A percentile compares a stretch with the other conserved stretches of the same genome.
Conservation (phyloP, 176 grass and related monocot genomes). For the Oryza coarctata region DNA sequence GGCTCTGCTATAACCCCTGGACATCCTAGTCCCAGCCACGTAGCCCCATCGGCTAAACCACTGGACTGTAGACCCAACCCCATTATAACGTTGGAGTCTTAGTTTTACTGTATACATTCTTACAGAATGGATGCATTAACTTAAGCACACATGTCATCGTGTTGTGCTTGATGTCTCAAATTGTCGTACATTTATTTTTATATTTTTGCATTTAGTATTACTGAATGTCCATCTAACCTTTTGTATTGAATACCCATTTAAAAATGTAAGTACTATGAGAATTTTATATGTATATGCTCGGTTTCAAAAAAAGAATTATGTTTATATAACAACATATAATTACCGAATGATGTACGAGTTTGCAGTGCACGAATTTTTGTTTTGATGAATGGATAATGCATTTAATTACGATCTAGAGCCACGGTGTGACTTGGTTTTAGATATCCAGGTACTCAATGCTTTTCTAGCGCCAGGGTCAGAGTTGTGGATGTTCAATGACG, state of each 20-base stretch:
- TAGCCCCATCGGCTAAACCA: too few species aligned
- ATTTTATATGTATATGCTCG: not conserved
- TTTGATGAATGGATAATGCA: not conserved
- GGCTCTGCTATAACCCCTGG: too few species aligned
- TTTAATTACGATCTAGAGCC: not conserved
- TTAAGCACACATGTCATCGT: not conserved
- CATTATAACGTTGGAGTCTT: too few species aligned
- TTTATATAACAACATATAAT: not conserved
- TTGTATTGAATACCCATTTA: not conserved
- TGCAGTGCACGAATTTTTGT: not conserved
- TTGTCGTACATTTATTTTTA: not conserved
- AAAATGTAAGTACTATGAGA: not conserved
- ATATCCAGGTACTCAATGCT: slow-evolving; percentile 77
- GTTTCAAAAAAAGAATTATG: not conserved
- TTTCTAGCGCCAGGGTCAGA: slow-evolving; percentile 66
- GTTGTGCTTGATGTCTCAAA: not conserved
- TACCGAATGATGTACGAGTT: not conserved
- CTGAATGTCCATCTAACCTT: too few species aligned
- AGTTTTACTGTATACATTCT: too few species aligned
- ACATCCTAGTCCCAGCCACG: too few species aligned
- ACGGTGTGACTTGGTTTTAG: slow-evolving; percentile 35
- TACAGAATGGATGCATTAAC: not conserved
- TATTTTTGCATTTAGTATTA: not conserved
- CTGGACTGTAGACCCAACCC: too few species aligned
- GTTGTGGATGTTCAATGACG: slow-evolving; percentile 79